Conservation (phyloP, 2,329 filamentous ascomycete species). For the Epichloe amarillans region DNA sequence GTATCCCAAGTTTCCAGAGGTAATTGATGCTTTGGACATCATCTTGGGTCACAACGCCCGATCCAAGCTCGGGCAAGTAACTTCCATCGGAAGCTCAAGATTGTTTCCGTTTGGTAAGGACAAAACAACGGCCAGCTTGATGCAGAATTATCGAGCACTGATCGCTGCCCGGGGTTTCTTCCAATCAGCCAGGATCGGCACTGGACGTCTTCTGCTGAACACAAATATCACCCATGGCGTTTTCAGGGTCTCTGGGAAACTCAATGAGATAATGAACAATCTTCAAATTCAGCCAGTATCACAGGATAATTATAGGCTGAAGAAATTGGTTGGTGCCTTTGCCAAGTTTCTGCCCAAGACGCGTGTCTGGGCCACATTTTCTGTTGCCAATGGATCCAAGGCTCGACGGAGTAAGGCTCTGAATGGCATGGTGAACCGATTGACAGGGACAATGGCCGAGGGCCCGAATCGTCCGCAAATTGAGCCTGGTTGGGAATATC, state of each 20-base stretch:
- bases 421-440: constrained; percentile 15
- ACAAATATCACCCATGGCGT: constrained; percentile 40
- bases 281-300: constrained; percentile 10
- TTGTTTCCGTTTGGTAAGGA: constrained; percentile 31
- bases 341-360: constrained; percentile 26
- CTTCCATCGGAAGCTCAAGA: constrained; percentile 32
- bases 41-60: constrained; percentile 34
- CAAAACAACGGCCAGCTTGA: constrained; percentile 16
- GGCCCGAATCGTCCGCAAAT: constrained; percentile 14
- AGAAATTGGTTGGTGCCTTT: constrained; percentile 10
- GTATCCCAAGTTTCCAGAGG: constrained; percentile 36
- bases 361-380: constrained; percentile 21
- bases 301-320: constrained; percentile 10
- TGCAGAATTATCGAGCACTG: constrained; percentile 18
- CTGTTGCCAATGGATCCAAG: constrained; percentile 17
- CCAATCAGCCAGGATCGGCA: constrained; percentile 39
- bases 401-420: constrained; percentile 19
- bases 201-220: constrained; percentile 40
- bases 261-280: constrained; percentile 21
- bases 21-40: constrained; percentile 38
- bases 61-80: constrained; percentile 17
- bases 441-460: constrained; percentile 6
- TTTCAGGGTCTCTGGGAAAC: constrained; percentile 28
- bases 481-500: constrained; percentile 12
- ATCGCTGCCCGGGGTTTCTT: constrained; percentile 39